phyloP scores from a whole-genome alignment of 1,139 yeast genomes.

The Lodderomyces parapsilosis region DNA sequence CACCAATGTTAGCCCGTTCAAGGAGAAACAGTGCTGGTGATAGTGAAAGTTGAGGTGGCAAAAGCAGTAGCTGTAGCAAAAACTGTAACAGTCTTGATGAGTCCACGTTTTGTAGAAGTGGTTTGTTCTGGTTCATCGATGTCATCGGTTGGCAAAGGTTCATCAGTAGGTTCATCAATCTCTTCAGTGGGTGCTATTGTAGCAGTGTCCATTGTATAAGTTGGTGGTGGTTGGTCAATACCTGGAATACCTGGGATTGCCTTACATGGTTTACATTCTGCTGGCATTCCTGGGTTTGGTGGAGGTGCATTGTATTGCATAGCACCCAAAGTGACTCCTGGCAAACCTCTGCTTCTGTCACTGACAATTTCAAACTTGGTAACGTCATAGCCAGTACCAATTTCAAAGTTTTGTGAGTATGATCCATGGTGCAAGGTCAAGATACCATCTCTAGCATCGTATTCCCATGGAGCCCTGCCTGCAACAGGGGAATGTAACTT shows the following conservation, averaged over 20 bases:
- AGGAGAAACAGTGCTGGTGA: too few species aligned
- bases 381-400: too few species aligned
- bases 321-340: too few species aligned
- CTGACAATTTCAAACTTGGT: too few species aligned
- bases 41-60: too few species aligned
- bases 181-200: neutral
- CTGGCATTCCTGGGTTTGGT: slow-evolving; percentile 15
- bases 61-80: too few species aligned
- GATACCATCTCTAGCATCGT: too few species aligned
- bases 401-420: slow-evolving; percentile 16
- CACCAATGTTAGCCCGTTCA: too few species aligned
- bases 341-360: too few species aligned
- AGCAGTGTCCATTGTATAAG: neutral
- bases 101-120: too few species aligned
- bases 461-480: neutral
- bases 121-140: too few species aligned
- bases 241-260: slow-evolving; percentile 17
- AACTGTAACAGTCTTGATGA: neutral
- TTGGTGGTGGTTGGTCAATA: neutral
- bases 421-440: neutral
- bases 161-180: neutral
- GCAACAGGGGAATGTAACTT: slow-evolving; percentile 23
- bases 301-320: slow-evolving; percentile 22
- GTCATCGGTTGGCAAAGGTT: neutral
- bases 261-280: slow-evolving; percentile 17